Percentiles rank a stretch among this genome's conserved stretches.
Evolutionary conservation across 2,329 filamentous ascomycete genomes (phyloP).

Genomic region (Ambrosiella xylebori): DNA sequence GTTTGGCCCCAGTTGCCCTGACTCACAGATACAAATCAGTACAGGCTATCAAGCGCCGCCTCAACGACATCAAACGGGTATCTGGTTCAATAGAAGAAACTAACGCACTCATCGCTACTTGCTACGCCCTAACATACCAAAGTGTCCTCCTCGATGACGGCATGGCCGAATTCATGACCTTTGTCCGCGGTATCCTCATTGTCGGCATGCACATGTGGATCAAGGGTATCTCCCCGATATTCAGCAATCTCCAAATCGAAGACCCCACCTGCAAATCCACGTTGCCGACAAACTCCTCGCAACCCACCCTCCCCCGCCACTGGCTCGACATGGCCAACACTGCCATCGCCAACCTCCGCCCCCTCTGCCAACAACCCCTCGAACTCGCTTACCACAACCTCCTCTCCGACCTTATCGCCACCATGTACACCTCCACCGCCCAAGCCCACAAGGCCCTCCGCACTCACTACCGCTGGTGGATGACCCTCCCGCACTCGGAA

Average conservation of each 20-base stretch:
- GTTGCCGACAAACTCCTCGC: neutral
- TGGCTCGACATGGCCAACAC: constrained; percentile 31
- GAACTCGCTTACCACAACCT: constrained; percentile 30
- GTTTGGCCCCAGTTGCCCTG: constrained; percentile 40
- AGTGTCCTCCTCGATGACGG: constrained; percentile 40
- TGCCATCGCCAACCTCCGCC: constrained; percentile 25
- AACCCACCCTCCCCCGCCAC: constrained; percentile 28
- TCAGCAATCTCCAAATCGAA: constrained; percentile 16
- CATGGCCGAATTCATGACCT: constrained; percentile 42
- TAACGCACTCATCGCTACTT: constrained; percentile 42
- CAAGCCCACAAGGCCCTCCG: constrained; percentile 31
- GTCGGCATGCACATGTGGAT: constrained; percentile 36
- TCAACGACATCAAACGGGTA: constrained; percentile 26
- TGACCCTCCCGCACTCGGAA: constrained; percentile 34
- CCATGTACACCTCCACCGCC: constrained; percentile 31
- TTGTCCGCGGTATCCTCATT: constrained; percentile 39
- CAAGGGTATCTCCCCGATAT: constrained; percentile 32
- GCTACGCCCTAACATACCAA: constrained; percentile 42
- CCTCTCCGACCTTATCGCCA: constrained; percentile 30
- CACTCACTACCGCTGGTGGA: constrained; percentile 39
- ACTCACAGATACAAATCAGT: constrained; percentile 49
- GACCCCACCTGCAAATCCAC: neutral
- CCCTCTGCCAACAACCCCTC: constrained; percentile 26
- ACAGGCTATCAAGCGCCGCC: constrained; percentile 38
- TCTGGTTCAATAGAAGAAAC: constrained; percentile 32